These are phyloP conservation scores for Comarum palustre DNA, from an alignment of 306 rosid genomes.

Conservation along the genomic window DNA sequence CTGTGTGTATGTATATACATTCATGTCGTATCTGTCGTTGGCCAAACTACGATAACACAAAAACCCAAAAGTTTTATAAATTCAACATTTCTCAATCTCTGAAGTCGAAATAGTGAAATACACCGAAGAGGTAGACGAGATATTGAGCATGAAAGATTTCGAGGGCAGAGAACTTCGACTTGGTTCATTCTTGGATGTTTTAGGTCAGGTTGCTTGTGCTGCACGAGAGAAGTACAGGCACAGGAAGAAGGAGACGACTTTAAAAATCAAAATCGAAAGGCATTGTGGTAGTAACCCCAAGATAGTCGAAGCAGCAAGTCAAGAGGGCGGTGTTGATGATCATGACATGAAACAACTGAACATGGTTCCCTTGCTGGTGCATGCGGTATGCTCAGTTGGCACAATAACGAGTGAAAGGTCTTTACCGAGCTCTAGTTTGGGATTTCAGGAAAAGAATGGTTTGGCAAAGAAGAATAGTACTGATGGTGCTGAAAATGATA, in stretches of 20 bases:
- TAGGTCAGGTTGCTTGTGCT: not conserved
- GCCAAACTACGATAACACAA: not conserved
- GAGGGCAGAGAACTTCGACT: not conserved
- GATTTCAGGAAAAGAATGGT: too few species aligned
- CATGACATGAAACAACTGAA: not conserved
- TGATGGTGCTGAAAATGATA: not conserved
- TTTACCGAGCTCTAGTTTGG: too few species aligned
- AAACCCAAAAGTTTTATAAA: not conserved
- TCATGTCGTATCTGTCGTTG: not conserved
- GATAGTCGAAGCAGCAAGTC: too few species aligned
- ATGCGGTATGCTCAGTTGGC: not conserved
- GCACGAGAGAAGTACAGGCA: not conserved
- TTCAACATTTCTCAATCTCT: not conserved
- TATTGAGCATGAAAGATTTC: not conserved
- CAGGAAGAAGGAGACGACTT: too few species aligned
- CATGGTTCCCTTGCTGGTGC: not conserved
- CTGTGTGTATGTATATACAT: too few species aligned
- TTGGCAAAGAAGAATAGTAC: not conserved
- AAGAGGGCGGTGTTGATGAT: not conserved
- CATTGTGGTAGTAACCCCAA: too few species aligned
- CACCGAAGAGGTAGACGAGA: not conserved
- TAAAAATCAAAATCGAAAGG: too few species aligned
- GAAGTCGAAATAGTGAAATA: not conserved
- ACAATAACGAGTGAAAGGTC: not conserved
- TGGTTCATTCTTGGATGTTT: not conserved